These are phyloP conservation scores for Populus euphratica DNA, from an alignment of 345 rosid genomes.

Conservation along the genomic window DNA sequence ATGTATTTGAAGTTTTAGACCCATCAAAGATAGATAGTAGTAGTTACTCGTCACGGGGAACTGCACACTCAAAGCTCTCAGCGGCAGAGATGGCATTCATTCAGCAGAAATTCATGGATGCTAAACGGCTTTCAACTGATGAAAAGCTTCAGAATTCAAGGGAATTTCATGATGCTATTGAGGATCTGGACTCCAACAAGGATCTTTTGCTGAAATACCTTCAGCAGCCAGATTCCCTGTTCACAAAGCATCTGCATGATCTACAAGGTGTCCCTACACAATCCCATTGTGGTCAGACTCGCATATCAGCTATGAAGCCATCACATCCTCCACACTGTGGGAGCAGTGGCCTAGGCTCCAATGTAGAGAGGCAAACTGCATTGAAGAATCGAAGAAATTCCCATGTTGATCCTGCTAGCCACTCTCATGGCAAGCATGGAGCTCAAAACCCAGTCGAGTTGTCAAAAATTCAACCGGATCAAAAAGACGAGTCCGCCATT, in stretches of 20 bases:
- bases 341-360: slow-evolving; percentile 27
- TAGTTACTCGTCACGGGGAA: slow-evolving; percentile 29
- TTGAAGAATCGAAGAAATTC: slow-evolving; percentile 25
- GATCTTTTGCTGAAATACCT: slow-evolving; percentile 74
- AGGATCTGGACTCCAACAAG: slow-evolving; percentile 74
- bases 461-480: slow-evolving; percentile 38
- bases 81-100: slow-evolving; percentile 77
- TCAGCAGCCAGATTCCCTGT: slow-evolving; percentile 84
- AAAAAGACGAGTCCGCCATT: slow-evolving; percentile 31
- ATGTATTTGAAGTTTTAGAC: slow-evolving; percentile 90
- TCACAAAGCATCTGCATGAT: slow-evolving; percentile 75
- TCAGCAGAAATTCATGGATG: slow-evolving; percentile 68
- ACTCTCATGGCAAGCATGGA: slow-evolving; percentile 27
- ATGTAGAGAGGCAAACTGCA: slow-evolving; percentile 38
- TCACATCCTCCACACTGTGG: slow-evolving; percentile 33
- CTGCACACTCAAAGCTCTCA: slow-evolving; percentile 35
- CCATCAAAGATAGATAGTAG: slow-evolving; percentile 43
- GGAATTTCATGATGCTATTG: slow-evolving; percentile 72
- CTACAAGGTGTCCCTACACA: slow-evolving; percentile 43
- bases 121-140: slow-evolving; percentile 69
- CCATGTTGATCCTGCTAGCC: slow-evolving; percentile 28
- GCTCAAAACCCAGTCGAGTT: slow-evolving; percentile 33
- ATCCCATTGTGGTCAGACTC: slow-evolving; percentile 42
- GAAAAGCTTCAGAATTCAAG: slow-evolving; percentile 66
- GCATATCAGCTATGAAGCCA: slow-evolving; percentile 36